Percentiles rank a stretch among this genome's conserved stretches.
Conservation (phyloP, 176 grass and related monocot genomes). For the Tillandsia leiboldiana region DNA sequence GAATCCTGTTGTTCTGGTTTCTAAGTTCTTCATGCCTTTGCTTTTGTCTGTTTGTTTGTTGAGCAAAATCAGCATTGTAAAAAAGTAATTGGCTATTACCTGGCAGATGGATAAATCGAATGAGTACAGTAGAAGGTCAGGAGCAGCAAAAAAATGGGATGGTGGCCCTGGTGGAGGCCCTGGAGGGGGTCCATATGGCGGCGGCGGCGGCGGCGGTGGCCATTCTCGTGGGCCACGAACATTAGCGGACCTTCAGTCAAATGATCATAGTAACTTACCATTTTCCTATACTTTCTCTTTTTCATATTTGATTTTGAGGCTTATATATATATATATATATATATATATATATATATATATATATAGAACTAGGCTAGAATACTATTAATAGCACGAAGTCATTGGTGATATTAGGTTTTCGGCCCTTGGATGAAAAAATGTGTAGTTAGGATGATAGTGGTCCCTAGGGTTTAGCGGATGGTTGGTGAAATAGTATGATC, state of each 20-base stretch:
- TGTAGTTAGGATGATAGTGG: too few species aligned
- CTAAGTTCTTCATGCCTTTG: not conserved
- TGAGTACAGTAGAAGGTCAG: conserved; percentile 70
- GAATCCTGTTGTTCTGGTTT: not conserved
- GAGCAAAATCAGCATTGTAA: not conserved
- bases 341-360: too few species aligned
- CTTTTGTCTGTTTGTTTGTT: conserved; percentile 8
- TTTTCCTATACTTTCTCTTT: not conserved
- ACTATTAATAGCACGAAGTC: too few species aligned
- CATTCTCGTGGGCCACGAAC: conserved; percentile 58
- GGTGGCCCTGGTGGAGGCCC: conserved; percentile 56
- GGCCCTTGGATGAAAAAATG: too few species aligned
- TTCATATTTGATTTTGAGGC: not conserved
- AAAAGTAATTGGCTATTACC: not conserved
- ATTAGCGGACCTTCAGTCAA: conserved; percentile 52
- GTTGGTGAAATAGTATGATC: too few species aligned
- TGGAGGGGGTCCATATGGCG: conserved; percentile 61
- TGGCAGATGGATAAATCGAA: conserved; percentile 70
- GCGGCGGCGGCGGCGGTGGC: conserved; percentile 22
- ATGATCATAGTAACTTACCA: conserved; percentile 63
- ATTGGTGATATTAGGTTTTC: too few species aligned
- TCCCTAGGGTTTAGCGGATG: too few species aligned
- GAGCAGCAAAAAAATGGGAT: conserved; percentile 89
- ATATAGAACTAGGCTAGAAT: too few species aligned
- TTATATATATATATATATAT: too few species aligned